Evolutionary conservation across 2,329 filamentous ascomycete genomes (phyloP), one percentile per base, ranked within the genome.

Genomic region (Magnaporthales sp.): DNA sequence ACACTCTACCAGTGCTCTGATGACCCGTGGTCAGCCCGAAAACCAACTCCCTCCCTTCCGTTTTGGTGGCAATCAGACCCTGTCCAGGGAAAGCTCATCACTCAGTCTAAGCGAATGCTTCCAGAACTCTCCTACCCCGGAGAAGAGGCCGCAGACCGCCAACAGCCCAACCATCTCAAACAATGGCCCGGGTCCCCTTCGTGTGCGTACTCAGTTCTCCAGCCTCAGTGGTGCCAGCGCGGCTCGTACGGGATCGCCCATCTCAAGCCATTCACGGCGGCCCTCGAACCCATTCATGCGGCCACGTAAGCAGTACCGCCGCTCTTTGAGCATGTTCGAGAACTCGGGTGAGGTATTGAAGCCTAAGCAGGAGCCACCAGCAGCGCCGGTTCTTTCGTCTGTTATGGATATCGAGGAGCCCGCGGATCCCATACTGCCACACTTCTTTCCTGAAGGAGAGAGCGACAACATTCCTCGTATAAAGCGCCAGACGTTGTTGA

Each of bases 291-390:
- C 85, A 67, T 86, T 91, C 70, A 81, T 88, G 72, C 88, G 92
- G 69, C 91, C 91, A 61, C 87, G 93, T 70, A 96, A 96, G 75
- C 91, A 95, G 76, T 94, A 94, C 74, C 89, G 95, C 68, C 89
- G 95, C 70, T 96, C 94, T 27, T 81, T 97, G 74, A 98, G 95
- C 84, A 99, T 99, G 95, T 99, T 96, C 78, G 94, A 98, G 80
- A 88, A 91, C 75, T 91, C 93, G 3, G 91, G 87, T 70, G 95
- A 98, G 75, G 84, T 97, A 66, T 91, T 96, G 81, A 92, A 92
- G 78, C 83, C 89, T 67, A 92, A 93, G 76, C 81, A 89, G 70
- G 85, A 85, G 11, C 77, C 80, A 67, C 74, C 79, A 66, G 76
- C 83, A 67, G 81, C 85, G 68, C 84, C 82, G 72, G 80, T 80